A percentile compares a stretch with the other conserved stretches of the same genome.
Conservation (phyloP, 2,329 filamentous ascomycete genomes). For the Phaeosphaeriaceae sp. region DNA sequence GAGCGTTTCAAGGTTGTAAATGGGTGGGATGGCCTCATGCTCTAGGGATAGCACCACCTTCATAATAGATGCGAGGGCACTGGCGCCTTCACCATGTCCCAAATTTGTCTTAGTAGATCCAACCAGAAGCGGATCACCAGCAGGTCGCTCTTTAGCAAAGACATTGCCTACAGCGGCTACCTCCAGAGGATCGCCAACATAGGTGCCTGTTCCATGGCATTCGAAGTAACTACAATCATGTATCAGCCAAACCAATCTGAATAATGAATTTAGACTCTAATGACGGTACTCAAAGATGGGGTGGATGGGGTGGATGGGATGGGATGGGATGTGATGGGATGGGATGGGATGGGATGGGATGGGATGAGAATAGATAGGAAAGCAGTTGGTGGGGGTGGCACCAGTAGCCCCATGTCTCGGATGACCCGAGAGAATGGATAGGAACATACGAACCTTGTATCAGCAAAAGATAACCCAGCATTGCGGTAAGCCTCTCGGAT, state of each 20-base stretch:
- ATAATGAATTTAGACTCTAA: too few species aligned
- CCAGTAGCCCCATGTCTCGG: too few species aligned
- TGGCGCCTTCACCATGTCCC: constrained; percentile 35
- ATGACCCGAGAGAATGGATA: too few species aligned
- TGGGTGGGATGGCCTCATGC: constrained; percentile 29
- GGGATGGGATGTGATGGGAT: too few species aligned
- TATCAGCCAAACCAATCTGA: too few species aligned
- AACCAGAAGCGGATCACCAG: constrained; percentile 16
- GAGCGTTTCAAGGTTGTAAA: constrained; percentile 16
- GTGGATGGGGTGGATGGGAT: too few species aligned
- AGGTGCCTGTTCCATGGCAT: constrained; percentile 36
- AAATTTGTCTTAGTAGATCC: constrained; percentile 37
- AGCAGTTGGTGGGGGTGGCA: too few species aligned
- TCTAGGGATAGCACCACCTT: constrained; percentile 35
- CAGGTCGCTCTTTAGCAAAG: constrained; percentile 5
- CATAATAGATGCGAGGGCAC: constrained; percentile 32
- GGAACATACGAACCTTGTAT: constrained; percentile 5
- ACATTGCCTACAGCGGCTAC: constrained; percentile 15
- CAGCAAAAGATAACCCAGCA: constrained; percentile 5
- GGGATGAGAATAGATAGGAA: too few species aligned
- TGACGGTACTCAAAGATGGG: too few species aligned
- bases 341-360: too few species aligned
- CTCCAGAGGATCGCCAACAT: constrained; percentile 35
- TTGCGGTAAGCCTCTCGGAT: constrained; percentile 26
- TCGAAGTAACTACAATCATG: constrained; percentile 18